These are phyloP conservation scores for Pythium aquatile DNA, from an alignment of 352 stramenopile genomes.

Conservation along the genomic window DNA sequence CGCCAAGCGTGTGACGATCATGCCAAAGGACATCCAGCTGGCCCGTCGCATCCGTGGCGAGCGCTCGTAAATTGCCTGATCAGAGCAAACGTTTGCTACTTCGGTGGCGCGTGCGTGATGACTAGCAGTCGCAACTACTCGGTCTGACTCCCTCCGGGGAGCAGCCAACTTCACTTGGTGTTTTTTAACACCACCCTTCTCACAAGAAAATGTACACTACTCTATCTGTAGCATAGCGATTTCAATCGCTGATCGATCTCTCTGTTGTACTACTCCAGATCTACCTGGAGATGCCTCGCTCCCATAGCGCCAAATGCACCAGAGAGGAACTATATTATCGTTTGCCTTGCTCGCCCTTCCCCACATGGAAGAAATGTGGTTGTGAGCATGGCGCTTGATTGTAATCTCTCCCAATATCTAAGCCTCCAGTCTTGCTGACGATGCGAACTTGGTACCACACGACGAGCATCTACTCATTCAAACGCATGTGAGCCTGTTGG, in stretches of 20 bases:
- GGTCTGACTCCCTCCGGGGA: constrained; percentile 15
- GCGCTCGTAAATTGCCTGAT: constrained; percentile 53
- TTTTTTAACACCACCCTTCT: constrained; percentile 86
- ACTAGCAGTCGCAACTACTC: constrained; percentile 8
- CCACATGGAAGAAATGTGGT: too few relatives aligned
- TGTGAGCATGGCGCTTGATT: too few relatives aligned
- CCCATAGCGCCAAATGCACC: too few relatives aligned
- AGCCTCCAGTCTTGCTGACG: constrained; percentile 49
- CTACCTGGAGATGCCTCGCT: too few relatives aligned
- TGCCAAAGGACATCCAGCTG: constrained; percentile 95
- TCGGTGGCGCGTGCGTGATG: constrained; percentile 2
- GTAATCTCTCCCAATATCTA: constrained; percentile 12
- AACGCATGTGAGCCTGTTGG: too few relatives aligned
- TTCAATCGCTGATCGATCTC: too few relatives aligned
- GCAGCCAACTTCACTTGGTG: constrained; percentile 41
- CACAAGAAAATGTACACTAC: constrained; percentile 33
- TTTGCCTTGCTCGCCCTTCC: too few relatives aligned
- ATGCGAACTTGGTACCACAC: constrained; percentile 68
- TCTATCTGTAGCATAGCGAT: too few relatives aligned
- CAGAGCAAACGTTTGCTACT: neutral
- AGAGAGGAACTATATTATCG: too few relatives aligned
- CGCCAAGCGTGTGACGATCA: constrained; percentile 93
- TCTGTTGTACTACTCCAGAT: too few relatives aligned
- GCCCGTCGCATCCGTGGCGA: constrained; percentile 91
- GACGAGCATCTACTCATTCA: constrained; percentile 42